Evolutionary conservation across 441 rosid species (phyloP), one percentile per base, ranked within the genome.

Genomic region (Kokia cookei): DNA sequence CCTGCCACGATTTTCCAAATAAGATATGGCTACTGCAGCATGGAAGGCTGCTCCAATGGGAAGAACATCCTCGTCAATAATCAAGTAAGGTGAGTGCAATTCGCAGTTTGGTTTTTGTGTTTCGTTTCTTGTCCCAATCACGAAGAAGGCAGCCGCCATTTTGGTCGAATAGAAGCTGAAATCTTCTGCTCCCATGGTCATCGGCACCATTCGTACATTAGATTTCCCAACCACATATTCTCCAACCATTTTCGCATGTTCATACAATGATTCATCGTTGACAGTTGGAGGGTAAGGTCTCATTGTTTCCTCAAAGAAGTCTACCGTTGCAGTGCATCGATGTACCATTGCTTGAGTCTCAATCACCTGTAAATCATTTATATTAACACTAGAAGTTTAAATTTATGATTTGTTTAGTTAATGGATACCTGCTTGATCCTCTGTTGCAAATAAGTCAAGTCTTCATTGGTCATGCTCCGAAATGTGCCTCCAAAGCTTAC

Each of bases 401-500:
- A 8, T 55, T 17, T 55, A 50, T 15, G 55, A n/a, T n/a, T n/a
- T 17, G 24, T 53, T 53, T 53, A n/a, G 22, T 53, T 53, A 53
- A 53, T 7, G 8, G 24, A 5, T 27, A 86, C 94, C 88, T 90
- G 81, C 81, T 69, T 84, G 76, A 90, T 89, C 67, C 93, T 83
- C 69, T 78, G 75, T 69, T 84, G 82, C 24, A 89, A 84, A 72
- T 78, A 79, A 3, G 74, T 60, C 22, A 88, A 73, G 3, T 91
- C 88, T 51, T 84, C 73, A 9, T 75, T 76, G 65, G 80, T 83
- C 80, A 87, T 78, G 79, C 90, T 89, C 76, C 93, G 81, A 54
- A 81, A 85, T 32, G 87, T 87, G 74, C 96, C 91, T 22, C 85
- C 86, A 62, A 90, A 89, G 53, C 48, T 81, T 0, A 81, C 87